Evolutionary conservation across 441 rosid species (phyloP).

Genomic region (Syzygium syzygioides): DNA sequence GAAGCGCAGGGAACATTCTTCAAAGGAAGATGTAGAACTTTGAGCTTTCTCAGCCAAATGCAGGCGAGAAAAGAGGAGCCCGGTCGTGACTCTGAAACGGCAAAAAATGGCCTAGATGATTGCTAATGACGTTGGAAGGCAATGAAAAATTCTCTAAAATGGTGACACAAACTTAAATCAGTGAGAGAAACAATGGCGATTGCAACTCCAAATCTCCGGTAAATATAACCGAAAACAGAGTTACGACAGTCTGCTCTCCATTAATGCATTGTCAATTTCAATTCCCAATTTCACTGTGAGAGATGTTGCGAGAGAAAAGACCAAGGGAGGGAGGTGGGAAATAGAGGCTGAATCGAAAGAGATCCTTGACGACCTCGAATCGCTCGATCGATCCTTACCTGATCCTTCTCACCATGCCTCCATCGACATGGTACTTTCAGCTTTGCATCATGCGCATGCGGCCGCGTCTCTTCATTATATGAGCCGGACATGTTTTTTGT

Average conservation of each 20-base stretch:
- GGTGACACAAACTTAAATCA: too few species aligned
- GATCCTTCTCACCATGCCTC: slow-evolving; percentile 44
- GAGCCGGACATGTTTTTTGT: background rate
- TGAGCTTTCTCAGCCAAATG: too few species aligned
- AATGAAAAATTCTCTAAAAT: too few species aligned
- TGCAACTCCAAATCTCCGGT: background rate
- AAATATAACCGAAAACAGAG: background rate
- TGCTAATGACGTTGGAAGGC: too few species aligned
- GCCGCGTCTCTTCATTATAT: background rate
- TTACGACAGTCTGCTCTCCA: background rate
- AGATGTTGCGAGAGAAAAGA: background rate
- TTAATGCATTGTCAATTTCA: background rate
- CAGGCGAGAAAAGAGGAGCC: too few species aligned
- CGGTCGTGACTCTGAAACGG: too few species aligned
- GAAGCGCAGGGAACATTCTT: too few species aligned
- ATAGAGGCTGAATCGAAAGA: slow-evolving; percentile 73
- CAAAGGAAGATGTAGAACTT: too few species aligned
- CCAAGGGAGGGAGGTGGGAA: background rate
- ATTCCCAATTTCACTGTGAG: background rate
- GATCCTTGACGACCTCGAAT: slow-evolving; percentile 49
- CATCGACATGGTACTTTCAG: slow-evolving; percentile 42
- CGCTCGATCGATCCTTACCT: slow-evolving; percentile 45
- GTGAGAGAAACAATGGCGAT: background rate
- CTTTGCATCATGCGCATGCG: background rate
- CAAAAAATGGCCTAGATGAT: too few species aligned